Evolutionary conservation across 2,329 filamentous ascomycete genomes (phyloP), one percentile per base, ranked within the genome.

Genomic region (Curvularia lunata): DNA sequence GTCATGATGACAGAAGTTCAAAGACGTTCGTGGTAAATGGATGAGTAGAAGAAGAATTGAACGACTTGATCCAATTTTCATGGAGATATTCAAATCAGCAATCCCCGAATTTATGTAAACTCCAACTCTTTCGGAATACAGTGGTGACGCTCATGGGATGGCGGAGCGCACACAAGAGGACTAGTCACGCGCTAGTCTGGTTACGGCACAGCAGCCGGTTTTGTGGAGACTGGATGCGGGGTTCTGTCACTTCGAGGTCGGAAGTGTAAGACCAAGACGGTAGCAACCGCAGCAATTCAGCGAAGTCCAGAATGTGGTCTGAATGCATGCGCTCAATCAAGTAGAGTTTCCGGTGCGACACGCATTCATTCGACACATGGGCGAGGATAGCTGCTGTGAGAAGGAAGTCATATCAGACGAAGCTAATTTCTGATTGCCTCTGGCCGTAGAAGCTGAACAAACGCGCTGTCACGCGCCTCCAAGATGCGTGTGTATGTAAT

Each of bases 1-100:
- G 65, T 52, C 64, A 70, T 71, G 27, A 13, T 65, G 47, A 34
- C 10, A 62, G 54, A 18, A 18, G 13, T 25, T n/a, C 13, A 34
- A 32, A 49, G 55, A 54, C 27, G 58, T 37, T 16, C n/a, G 34
- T 18, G n/a, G 34, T 8, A 16, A 37, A n/a, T 34, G n/a, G 10
- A 4, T 25, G 18, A 18, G 30, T 18, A 18, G 48, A 43, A 28
- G 38, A 12, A 40, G 37, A 3, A 1, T 37, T 28, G 5, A 4
- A 18, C n/a, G 6, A 30, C 18, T 32, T 47, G 27, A 2, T 41
- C 42, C n/a, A 43, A 12, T 25, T n/a, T 18, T 6, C n/a, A n/a
- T 28, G 28, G 4, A 16, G 28, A n/a, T 10, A 41, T n/a, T 9
- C 19, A 28, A n/a, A 5, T 18, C 19, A 32, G 30, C 23, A 41